Evolutionary conservation across 1,139 yeast genomes (phyloP), one percentile per base, ranked within the genome.

Genomic region (Magnusiomyces ingens): DNA sequence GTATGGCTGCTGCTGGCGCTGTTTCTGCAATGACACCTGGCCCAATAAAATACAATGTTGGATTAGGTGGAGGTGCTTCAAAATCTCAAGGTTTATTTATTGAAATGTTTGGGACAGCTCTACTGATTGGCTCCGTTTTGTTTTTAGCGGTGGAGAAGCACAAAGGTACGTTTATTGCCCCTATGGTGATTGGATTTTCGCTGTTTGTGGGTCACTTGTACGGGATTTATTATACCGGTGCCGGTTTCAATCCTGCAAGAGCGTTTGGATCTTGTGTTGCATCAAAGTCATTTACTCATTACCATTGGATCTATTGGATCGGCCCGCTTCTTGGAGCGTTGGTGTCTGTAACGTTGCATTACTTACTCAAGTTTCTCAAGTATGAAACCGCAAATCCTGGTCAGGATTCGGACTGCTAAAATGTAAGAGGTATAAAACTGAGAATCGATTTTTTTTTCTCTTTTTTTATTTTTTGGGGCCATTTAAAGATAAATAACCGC

Each of bases 281-380:
- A 55, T 78, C 79, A 55, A 74, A 71, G 55, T 74, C 79, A 38
- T 89, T 89, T 82, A 95, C 95, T 45, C 70, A 67, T 64, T 88
- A 89, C 73, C 90, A 82, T 76, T 89, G 95, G 95, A 87, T 89
- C 60, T 89, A 89, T 77, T 87, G 95, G 94, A 79, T 89, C 55
- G 95, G 95, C 56, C 95, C 95, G 58, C 62, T 82, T 54, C 65
- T 85, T 58, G 96, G 95, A 60, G 73, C 93, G 5, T 60, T 75
- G 52, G 68, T 87, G 62, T 85, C 95, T 41, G 80, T 77, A 60
- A 80, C 76, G 58, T 75, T 86, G 62, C 86, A 87, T 84, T 78
- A 82, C 68, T 60, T 81, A 53, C 74, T 88, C 73, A 84, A 81
- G 71, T 63, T 79, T 63, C 75, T 86, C 67, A 76, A 84, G 65